Percentiles rank a stretch among this genome's conserved stretches.
phyloP scores from a whole-genome alignment of 2,329 filamentous ascomycete genomes.

The Xylariales sp. region DNA sequence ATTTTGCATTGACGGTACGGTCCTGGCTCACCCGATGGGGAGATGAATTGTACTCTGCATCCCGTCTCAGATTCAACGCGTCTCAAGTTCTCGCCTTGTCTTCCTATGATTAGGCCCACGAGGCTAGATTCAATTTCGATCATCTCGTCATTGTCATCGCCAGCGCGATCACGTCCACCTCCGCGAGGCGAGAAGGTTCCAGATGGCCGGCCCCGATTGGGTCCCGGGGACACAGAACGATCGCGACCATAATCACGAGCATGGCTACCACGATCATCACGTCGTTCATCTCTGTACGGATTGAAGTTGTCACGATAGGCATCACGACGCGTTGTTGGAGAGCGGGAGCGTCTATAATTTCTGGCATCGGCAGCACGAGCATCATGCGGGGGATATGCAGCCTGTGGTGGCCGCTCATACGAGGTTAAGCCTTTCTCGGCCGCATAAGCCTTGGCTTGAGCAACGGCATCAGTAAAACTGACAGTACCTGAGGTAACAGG shows the following conservation, averaged over 20 bases:
- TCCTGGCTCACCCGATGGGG: conserved; percentile 76
- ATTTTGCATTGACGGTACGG: conserved; percentile 87
- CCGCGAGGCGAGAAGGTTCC: conserved; percentile 69
- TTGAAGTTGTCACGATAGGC: conserved; percentile 81
- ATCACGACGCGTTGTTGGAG: conserved; percentile 75
- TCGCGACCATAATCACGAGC: conserved; percentile 71
- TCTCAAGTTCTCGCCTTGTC: conserved; percentile 88
- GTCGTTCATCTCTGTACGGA: conserved; percentile 86
- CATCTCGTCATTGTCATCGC: conserved; percentile 79
- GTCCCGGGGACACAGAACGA: conserved; percentile 77
- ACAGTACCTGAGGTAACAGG: conserved; percentile 84
- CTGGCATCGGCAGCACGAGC: conserved; percentile 62
- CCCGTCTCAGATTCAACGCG: conserved; percentile 85
- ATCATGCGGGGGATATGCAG: conserved; percentile 57
- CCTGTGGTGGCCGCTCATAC: conserved; percentile 65
- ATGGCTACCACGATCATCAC: conserved; percentile 70
- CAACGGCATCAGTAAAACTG: conserved; percentile 85
- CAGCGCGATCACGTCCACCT: conserved; percentile 59
- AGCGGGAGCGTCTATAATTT: conserved; percentile 77
- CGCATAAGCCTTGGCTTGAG: conserved; percentile 84
- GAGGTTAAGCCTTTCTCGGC: conserved; percentile 78
- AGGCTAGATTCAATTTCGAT: conserved; percentile 88
- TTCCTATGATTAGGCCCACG: conserved; percentile 90
- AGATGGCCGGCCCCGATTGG: conserved; percentile 60
- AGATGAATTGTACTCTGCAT: conserved; percentile 89